Conservation (phyloP, 2,329 filamentous ascomycete genomes). For the Paecilomyces formosus region DNA sequence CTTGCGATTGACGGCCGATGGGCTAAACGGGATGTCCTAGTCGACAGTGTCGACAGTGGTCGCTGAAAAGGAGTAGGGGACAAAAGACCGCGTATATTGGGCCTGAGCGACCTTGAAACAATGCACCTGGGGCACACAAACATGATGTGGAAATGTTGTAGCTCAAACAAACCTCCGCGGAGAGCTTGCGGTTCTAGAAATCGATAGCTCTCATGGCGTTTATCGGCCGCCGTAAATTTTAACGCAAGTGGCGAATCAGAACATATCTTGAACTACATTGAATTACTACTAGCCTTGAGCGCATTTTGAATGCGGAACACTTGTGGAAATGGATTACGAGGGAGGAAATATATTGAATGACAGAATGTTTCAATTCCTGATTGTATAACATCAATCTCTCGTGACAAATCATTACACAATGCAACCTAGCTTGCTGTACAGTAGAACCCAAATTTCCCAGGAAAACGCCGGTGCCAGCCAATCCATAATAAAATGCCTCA, state of each 20-base stretch:
- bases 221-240: constrained; percentile 4
- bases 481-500: background rate
- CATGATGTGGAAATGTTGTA: constrained; percentile 15
- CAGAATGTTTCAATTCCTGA: background rate
- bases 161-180: constrained; percentile 8
- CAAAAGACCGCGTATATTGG: background rate
- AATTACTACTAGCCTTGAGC: background rate
- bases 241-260: background rate
- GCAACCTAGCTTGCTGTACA: background rate
- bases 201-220: constrained; percentile 12
- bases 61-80: background rate
- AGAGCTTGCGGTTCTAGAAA: constrained; percentile 11
- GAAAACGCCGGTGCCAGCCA: background rate
- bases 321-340: background rate
- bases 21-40: constrained; percentile 4
- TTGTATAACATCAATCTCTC: background rate
- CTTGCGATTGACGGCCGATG: background rate
- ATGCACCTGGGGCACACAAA: constrained; percentile 18
- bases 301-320: background rate
- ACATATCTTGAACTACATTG: background rate
- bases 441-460: background rate
- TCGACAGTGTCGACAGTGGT: constrained; percentile 1
- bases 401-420: background rate
- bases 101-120: constrained; percentile 10
- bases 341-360: too few species aligned